Evolutionary conservation across 495 filamentous ascomycete species (phyloP).

Genomic region (Penicillium goetzii): DNA sequence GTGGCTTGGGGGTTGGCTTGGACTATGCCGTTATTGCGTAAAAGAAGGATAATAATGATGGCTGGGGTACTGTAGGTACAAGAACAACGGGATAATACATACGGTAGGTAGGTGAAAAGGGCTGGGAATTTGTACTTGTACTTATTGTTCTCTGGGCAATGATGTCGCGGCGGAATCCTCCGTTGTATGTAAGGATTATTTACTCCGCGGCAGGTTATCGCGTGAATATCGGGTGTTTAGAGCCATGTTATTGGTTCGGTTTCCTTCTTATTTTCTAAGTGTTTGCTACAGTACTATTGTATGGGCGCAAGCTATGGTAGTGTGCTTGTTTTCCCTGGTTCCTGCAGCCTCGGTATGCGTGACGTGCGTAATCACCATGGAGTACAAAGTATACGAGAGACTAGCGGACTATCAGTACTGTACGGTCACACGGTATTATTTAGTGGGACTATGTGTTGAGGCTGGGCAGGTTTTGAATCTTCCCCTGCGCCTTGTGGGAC

Average conservation of each 20-base stretch:
- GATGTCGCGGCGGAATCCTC: background rate
- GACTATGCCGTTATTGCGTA: background rate
- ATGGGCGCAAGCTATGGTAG: background rate
- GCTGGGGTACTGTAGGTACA: background rate
- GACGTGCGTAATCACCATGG: background rate
- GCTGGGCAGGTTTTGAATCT: background rate
- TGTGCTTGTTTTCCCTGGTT: background rate
- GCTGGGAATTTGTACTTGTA: too few species aligned
- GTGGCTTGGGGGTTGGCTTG: background rate
- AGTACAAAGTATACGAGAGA: background rate
- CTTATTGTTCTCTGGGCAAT: background rate
- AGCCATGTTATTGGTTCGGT: background rate
- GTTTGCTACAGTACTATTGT: background rate
- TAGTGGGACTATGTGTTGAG: background rate
- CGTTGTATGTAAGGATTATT: background rate
- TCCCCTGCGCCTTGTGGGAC: background rate
- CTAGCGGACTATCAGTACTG: background rate
- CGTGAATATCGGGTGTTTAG: background rate
- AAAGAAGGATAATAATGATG: background rate
- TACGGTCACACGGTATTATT: background rate
- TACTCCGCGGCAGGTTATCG: background rate
- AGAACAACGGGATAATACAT: background rate
- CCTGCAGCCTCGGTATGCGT: background rate
- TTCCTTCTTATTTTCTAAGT: background rate
- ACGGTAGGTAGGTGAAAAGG: too few species aligned